Conservation (phyloP, 768 basidiomycete genomes). For the Calocera viscosa region DNA sequence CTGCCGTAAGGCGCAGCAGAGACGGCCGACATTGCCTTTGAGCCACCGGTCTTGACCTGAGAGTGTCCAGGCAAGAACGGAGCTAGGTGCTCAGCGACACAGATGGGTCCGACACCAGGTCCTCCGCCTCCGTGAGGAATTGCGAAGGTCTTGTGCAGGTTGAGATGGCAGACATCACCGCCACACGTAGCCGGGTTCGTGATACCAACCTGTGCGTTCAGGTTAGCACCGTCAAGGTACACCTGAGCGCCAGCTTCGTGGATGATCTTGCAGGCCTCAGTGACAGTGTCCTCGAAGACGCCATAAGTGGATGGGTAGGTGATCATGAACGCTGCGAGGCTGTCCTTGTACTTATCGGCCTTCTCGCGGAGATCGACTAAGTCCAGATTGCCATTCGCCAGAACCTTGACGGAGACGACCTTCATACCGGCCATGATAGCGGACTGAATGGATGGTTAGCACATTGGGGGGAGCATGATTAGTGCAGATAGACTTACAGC, state of each 20-base stretch:
- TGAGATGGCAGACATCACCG: slow-evolving; percentile 95
- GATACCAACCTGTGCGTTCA: slow-evolving; percentile 86
- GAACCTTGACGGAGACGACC: slow-evolving; percentile 89
- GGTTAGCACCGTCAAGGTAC: slow-evolving; percentile 90
- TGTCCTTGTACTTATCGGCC: slow-evolving; percentile 81
- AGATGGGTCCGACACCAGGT: slow-evolving; percentile 93
- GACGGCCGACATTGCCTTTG: slow-evolving; percentile 72
- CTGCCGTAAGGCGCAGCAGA: slow-evolving; percentile 89
- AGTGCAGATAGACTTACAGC: slow-evolving; percentile 47
- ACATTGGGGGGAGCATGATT: neutral
- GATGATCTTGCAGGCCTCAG: slow-evolving; percentile 78
- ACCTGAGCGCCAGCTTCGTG: slow-evolving; percentile 95
- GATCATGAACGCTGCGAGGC: slow-evolving; percentile 94
- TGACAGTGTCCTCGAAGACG: slow-evolving; percentile 87
- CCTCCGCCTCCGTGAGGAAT: slow-evolving; percentile 98
- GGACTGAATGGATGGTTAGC: slow-evolving; percentile 39
- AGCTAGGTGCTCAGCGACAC: slow-evolving; percentile 81
- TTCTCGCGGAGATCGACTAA: slow-evolving; percentile 72
- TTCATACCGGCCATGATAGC: slow-evolving; percentile 96
- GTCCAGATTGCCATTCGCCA: slow-evolving; percentile 77
- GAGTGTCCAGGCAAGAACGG: slow-evolving; percentile 92
- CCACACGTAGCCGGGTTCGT: slow-evolving; percentile 92
- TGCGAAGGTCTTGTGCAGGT: slow-evolving; percentile 95
- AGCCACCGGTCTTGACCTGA: slow-evolving; percentile 48
- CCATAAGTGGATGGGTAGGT: slow-evolving; percentile 97